Evolutionary conservation across 352 stramenopile genomes (phyloP).

Genomic region (Phytophthora pinifolia): DNA sequence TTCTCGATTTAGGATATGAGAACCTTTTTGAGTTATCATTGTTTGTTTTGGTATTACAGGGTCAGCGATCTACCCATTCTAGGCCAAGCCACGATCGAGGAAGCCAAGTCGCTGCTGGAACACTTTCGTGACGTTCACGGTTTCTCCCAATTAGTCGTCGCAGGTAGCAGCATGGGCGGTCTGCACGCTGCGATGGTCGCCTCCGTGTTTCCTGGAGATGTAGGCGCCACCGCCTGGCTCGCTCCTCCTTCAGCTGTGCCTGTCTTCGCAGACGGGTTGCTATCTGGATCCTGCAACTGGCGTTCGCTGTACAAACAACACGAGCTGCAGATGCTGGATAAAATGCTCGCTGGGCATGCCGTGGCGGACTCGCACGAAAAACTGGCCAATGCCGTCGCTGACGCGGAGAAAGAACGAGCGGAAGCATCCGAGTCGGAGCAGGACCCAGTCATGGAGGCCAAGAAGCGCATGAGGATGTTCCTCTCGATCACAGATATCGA

Average conservation of each 20-base stretch:
- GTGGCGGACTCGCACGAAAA: slow-evolving; percentile 30
- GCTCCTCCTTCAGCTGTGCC: slow-evolving; percentile 68
- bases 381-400: neutral
- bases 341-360: slow-evolving; percentile 54
- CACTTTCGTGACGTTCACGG: slow-evolving; percentile 54
- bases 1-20: neutral
- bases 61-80: slow-evolving; percentile 75
- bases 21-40: neutral
- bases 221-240: slow-evolving; percentile 69
- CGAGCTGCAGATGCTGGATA: slow-evolving; percentile 65
- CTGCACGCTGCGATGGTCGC: slow-evolving; percentile 78
- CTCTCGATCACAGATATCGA: slow-evolving; percentile 84
- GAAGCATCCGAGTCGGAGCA: slow-evolving; percentile 9
- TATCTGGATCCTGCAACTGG: slow-evolving; percentile 82
- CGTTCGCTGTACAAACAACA: slow-evolving; percentile 67
- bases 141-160: slow-evolving; percentile 66
- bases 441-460: slow-evolving; percentile 65
- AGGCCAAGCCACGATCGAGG: slow-evolving; percentile 80
- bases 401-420: slow-evolving; percentile 1
- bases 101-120: slow-evolving; percentile 75
- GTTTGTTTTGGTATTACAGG: slow-evolving; percentile 18
- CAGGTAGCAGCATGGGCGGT: slow-evolving; percentile 76
- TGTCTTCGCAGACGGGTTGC: slow-evolving; percentile 73
- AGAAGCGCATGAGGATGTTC: slow-evolving; percentile 78
- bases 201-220: slow-evolving; percentile 66